Base-by-base conservation (phyloP, 345 rosid species). In the Chamaenerion angustifolium region DNA sequence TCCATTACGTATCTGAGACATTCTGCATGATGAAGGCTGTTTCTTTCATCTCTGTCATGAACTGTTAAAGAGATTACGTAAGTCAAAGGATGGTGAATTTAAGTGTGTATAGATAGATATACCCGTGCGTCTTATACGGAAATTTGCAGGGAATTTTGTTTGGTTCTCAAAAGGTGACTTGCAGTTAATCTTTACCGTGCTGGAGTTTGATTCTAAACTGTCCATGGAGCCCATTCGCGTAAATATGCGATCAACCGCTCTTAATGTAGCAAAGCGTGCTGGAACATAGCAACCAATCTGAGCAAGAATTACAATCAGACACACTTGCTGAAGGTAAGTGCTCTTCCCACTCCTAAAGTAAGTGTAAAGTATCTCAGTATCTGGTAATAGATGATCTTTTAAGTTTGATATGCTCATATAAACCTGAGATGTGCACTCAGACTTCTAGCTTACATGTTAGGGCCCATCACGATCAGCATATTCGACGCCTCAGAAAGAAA, bases 31-130 rank as follows among this genome's bases (percentile, higher is more conserved):
- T 52, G 58, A 92, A 92, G 58, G 98, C 96, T 8, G 95, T 87
- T 75, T 92, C 98, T 71, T 79, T 87, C 98, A 87, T 92, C 78
- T 87, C 96, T 45, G 95, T 92, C 98, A 92, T 87, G 69, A 92
- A 92, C 96, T 92, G 85, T 56, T 60, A 65, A n/a, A 8, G 49
- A 55, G 14, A 16, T 31, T 8, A 31, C 5, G 37, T 31, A 31
- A 31, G 37, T 1, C 37, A 31, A 31, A 31, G 8, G 3, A 31
- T 31, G 37, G 37, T 31, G 27, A 23, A 23, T 23, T 23, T 23
- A 5, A 23, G 37, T 31, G 37, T 31, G 37, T 31, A 31, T 23
- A 23, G 2, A 23, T 23, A n/a, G n/a, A n/a, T 23, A 23, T 5
- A 23, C 27, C 27, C 2, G n/a, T n/a, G n/a, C 37, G 37, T 5